These are phyloP conservation scores for Umbellularia californica DNA, from an alignment of 164 flowering plant genomes.

Conservation along the genomic window DNA sequence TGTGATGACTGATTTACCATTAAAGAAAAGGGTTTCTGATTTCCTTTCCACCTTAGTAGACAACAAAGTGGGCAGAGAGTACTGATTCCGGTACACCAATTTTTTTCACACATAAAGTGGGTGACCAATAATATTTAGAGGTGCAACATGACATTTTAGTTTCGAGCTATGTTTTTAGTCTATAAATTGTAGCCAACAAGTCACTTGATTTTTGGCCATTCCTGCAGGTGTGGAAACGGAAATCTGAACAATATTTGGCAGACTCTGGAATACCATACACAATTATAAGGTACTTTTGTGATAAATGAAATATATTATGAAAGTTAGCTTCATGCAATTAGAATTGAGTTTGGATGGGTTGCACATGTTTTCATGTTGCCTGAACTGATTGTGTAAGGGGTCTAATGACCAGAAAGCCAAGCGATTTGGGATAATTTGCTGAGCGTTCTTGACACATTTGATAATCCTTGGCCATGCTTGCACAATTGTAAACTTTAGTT, in stretches of 20 bases:
- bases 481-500: neutral
- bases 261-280: conserved; percentile 97
- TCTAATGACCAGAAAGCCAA: too few relatives aligned
- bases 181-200: neutral
- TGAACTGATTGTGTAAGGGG: too few relatives aligned
- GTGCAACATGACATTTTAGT: neutral
- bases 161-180: neutral
- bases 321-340: too few relatives aligned
- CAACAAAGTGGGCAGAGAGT: neutral
- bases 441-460: neutral
- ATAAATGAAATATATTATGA: neutral
- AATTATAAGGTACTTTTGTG: conserved; percentile 62
- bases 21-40: neutral
- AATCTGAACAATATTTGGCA: conserved; percentile 89
- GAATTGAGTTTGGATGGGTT: neutral
- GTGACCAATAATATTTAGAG: neutral
- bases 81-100: too few relatives aligned
- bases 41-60: neutral
- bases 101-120: too few relatives aligned
- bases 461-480: neutral
- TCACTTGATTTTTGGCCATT: neutral
- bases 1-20: too few relatives aligned
- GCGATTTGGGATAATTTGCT: neutral
- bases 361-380: too few relatives aligned
- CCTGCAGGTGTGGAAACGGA: conserved; percentile 94